A percentile compares a stretch with the other conserved stretches of the same genome.
These are phyloP conservation scores for Nicotiana rustica DNA, from an alignment of 305 asterid species.

Conservation along the genomic window DNA sequence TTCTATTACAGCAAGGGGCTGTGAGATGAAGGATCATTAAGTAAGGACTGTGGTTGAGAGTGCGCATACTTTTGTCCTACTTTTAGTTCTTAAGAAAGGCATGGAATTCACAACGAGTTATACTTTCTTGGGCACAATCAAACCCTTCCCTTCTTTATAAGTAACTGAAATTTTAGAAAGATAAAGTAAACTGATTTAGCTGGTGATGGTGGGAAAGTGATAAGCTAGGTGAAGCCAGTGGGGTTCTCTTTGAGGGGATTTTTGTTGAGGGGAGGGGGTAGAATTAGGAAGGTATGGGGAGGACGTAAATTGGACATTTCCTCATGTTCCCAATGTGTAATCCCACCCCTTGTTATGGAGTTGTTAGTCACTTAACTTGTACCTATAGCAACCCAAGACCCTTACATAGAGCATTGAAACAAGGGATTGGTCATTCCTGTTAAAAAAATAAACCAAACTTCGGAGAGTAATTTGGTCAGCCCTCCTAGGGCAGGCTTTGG, in stretches of 20 bases:
- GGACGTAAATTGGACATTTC: neutral
- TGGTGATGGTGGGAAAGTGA: neutral
- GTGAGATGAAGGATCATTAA: neutral
- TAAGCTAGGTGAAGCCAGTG: neutral
- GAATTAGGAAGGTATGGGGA: neutral
- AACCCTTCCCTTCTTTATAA: neutral
- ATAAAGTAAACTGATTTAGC: neutral
- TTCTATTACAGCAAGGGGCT: conserved; percentile 20
- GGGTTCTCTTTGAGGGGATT: neutral
- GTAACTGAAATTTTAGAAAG: neutral
- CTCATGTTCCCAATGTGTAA: neutral
- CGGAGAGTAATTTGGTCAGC: too few relatives aligned
- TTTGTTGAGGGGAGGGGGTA: neutral
- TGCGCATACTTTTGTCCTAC: conserved; percentile 18
- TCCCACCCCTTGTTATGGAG: neutral
- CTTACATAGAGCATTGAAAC: neutral
- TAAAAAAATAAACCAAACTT: too few relatives aligned
- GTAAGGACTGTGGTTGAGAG: neutral
- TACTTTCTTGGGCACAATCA: neutral
- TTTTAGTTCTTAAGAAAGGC: neutral
- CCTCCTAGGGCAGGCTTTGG: too few relatives aligned
- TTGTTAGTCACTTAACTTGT: neutral
- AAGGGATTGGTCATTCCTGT: neutral
- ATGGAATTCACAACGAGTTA: conserved; percentile 7
- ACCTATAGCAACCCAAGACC: neutral